phyloP scores from a whole-genome alignment of 2,329 filamentous ascomycete genomes.

The Pyrenophora graminea region DNA sequence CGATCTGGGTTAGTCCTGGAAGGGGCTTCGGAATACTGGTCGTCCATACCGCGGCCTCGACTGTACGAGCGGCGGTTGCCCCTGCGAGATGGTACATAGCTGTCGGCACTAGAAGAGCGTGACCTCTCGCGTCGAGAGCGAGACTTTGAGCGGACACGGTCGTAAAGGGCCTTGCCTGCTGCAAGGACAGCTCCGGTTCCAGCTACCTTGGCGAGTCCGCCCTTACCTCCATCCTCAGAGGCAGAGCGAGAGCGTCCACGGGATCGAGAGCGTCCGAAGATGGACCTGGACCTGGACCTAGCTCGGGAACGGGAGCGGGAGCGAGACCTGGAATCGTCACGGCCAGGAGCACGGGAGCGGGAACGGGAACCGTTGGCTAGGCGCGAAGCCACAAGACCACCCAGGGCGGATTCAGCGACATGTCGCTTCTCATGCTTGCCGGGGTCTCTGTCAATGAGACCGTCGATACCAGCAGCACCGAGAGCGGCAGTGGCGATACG shows the following conservation, averaged over 20 bases:
- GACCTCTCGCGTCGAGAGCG: constrained; percentile 51
- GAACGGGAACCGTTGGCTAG: constrained; percentile 78
- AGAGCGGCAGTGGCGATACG: constrained; percentile 85
- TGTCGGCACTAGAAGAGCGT: constrained; percentile 52
- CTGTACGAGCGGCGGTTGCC: constrained; percentile 48
- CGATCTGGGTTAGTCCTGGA: constrained; percentile 44
- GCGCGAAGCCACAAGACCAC: constrained; percentile 83
- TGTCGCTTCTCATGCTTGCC: constrained; percentile 78
- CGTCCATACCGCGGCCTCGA: constrained; percentile 50
- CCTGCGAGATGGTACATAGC: constrained; percentile 56
- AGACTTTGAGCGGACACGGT: constrained; percentile 60
- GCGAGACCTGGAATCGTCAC: constrained; percentile 45
- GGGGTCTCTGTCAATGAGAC: constrained; percentile 68
- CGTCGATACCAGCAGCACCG: constrained; percentile 85
- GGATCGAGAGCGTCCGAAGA: constrained; percentile 48
- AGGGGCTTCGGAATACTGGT: constrained; percentile 47
- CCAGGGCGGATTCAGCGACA: constrained; percentile 83
- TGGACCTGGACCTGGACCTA: constrained; percentile 53
- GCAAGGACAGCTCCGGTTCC: constrained; percentile 55
- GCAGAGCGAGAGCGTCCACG: constrained; percentile 48
- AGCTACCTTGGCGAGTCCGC: constrained; percentile 54
- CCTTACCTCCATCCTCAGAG: constrained; percentile 55
- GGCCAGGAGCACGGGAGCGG: constrained; percentile 56
- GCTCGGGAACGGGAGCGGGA: constrained; percentile 69
- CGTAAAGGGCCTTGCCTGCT: constrained; percentile 58